Base-by-base conservation (phyloP, 768 basidiomycete species). In the Lentinula sp. region DNA sequence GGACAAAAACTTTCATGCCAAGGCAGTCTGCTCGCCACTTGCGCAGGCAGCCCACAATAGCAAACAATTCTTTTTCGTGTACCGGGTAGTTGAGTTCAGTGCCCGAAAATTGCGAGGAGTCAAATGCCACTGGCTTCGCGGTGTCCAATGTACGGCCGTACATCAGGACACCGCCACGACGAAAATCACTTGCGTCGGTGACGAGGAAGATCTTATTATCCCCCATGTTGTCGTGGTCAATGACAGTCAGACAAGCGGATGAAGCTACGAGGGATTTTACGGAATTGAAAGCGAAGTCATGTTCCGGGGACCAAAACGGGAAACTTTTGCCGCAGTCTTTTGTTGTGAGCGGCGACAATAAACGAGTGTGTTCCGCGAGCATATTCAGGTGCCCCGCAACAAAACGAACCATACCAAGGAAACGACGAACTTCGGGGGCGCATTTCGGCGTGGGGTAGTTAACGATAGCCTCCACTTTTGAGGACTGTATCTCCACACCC, bases 201-300 rank as follows among this genome's bases (percentile, higher is more conserved):
- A 69, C 70, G 0, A 76, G 66, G 43, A 73, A 76, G 34, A 75
- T 74, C n/a, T 68, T 62, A 7, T 55, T 73, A 1, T 68, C 59
- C 0, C 64, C 68, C 0, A 65, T 65, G 21, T 74, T 65, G 0
- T 68, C 56, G 56, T 78, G 72, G 57, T 77, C 67, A 28, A 78
- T 75, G 0, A 63, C 63, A 0, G 70, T 76, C 0, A 76, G 65
- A 46, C 69, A 72, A 0, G 68, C 68, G 15, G 9, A 65, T 60
- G 0, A 68, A 21, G 0, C 11, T 11, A 75, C 71, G 0, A 75
- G 60, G 0, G 61, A 3, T 48, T 76, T 75, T 32, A 77, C 70
- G 0, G 31, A 58, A 0, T 70, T 62, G 59, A 75, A 76, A 0
- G 75, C 70, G 0, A 3, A 3, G 4, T 70, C 59, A 61, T 75